Percentiles rank a stretch among this genome's conserved stretches.
phyloP scores from a whole-genome alignment of 345 rosid species.

The Gossypium anomalum region DNA sequence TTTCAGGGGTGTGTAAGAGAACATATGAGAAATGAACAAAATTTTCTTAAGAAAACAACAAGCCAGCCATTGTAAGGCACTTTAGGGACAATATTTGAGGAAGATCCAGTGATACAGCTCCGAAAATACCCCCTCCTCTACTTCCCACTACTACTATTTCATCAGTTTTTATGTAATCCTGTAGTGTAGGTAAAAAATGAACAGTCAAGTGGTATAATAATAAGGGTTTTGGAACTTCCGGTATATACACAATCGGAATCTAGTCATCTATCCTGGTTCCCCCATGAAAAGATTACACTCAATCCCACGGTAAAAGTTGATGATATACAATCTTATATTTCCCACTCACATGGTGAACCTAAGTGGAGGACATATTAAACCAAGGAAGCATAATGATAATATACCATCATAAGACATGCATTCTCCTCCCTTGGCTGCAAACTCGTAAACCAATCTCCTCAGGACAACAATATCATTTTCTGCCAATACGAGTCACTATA shows the following conservation, averaged over 20 bases:
- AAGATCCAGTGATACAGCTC: too few species aligned
- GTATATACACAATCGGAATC: conserved; percentile 27
- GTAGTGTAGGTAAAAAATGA: background rate
- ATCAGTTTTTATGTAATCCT: background rate
- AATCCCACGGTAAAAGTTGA: background rate
- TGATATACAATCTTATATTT: conserved; percentile 6
- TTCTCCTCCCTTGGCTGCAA: background rate
- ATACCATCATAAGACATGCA: background rate
- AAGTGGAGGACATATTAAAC: conserved; percentile 5
- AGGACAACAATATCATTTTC: conserved; percentile 28
- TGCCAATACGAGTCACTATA: conserved; percentile 57
- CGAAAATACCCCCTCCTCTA: too few species aligned
- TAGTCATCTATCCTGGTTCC: conserved; percentile 16
- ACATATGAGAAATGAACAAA: background rate
- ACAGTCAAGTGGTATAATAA: background rate
- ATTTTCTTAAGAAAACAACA: background rate
- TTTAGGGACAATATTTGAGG: too few species aligned
- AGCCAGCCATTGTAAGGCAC: background rate
- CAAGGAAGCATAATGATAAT: background rate
- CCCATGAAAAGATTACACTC: conserved; percentile 19
- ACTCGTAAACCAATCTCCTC: conserved; percentile 1
- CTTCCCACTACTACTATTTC: too few species aligned
- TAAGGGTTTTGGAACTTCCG: background rate
- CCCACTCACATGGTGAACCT: conserved; percentile 3
- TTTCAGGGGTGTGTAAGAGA: background rate